Conservation (phyloP, 164 flowering plant species). For the Hamamelis virginiana region DNA sequence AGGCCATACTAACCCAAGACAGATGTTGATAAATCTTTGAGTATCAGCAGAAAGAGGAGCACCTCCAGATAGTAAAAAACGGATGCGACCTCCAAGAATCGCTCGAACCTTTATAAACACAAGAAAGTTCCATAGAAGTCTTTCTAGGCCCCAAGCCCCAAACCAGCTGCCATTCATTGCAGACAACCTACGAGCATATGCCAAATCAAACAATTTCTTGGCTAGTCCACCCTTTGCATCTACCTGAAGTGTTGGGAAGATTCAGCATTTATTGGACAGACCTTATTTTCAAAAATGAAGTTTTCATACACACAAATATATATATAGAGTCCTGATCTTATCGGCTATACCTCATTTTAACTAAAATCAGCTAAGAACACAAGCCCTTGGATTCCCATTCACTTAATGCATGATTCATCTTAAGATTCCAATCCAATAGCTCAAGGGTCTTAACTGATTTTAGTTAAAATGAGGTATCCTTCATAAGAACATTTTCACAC, state of each 20-base stretch:
- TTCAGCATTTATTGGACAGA: slow-evolving; percentile 1
- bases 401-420: no score
- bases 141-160: slow-evolving; percentile 98
- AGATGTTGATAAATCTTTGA: slow-evolving; percentile 94
- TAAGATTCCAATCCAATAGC: no score
- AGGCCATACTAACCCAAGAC: slow-evolving; percentile 73
- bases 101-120: slow-evolving; percentile 85
- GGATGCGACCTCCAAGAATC: slow-evolving; percentile 82
- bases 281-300: not conserved
- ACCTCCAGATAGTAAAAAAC: slow-evolving; percentile 92
- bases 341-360: no score
- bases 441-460: no score
- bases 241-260: slow-evolving; percentile 44
- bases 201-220: slow-evolving; percentile 71
- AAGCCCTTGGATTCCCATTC: no score
- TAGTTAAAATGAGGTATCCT: no score
- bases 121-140: slow-evolving; percentile 67
- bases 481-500: no score
- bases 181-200: slow-evolving; percentile 76
- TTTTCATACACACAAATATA: not conserved
- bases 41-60: slow-evolving; percentile 98
- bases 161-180: slow-evolving; percentile 96
- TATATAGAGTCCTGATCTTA: not conserved
- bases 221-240: slow-evolving; percentile 85
- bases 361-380: no score